Percentiles rank a stretch among this genome's conserved stretches.
These are phyloP conservation scores for Alternaria sp. DNA, from an alignment of 2,329 filamentous ascomycete species.

Conservation along the genomic window DNA sequence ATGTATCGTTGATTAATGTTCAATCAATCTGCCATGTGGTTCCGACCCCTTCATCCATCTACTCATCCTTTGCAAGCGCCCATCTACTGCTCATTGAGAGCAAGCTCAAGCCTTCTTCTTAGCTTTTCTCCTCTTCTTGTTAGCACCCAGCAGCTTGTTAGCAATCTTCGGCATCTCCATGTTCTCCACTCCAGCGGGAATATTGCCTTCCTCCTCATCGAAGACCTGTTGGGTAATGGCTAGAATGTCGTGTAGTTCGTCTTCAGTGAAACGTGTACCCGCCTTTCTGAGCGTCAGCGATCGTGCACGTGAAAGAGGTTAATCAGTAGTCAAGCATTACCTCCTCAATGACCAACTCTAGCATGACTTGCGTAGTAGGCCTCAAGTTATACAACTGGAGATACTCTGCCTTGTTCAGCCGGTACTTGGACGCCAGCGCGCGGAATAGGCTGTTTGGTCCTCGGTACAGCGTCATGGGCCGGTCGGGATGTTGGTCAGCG, in stretches of 20 bases:
- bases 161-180: constrained; percentile 37
- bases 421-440: constrained; percentile 39
- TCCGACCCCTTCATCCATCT: background rate
- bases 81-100: background rate
- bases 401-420: constrained; percentile 50
- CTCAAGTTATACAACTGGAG: constrained; percentile 50
- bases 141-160: constrained; percentile 41
- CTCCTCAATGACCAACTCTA: constrained; percentile 49
- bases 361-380: constrained; percentile 40
- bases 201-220: constrained; percentile 41
- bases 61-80: background rate
- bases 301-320: background rate
- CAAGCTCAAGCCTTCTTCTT: constrained; percentile 13
- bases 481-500: constrained; percentile 26
- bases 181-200: constrained; percentile 39
- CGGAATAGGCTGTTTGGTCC: constrained; percentile 44
- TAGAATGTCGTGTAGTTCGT: constrained; percentile 41
- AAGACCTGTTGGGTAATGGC: constrained; percentile 37
- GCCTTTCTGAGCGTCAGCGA: constrained; percentile 25
- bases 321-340: constrained; percentile 15
- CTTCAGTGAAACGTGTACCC: constrained; percentile 40
- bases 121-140: constrained; percentile 34
- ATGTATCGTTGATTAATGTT: background rate
- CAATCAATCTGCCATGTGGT: too few species aligned
- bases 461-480: constrained; percentile 47